A percentile compares a stretch with the other conserved stretches of the same genome.
Conservation (phyloP, 2,329 filamentous ascomycete species). For the Pseudogymnoascus sp. region DNA sequence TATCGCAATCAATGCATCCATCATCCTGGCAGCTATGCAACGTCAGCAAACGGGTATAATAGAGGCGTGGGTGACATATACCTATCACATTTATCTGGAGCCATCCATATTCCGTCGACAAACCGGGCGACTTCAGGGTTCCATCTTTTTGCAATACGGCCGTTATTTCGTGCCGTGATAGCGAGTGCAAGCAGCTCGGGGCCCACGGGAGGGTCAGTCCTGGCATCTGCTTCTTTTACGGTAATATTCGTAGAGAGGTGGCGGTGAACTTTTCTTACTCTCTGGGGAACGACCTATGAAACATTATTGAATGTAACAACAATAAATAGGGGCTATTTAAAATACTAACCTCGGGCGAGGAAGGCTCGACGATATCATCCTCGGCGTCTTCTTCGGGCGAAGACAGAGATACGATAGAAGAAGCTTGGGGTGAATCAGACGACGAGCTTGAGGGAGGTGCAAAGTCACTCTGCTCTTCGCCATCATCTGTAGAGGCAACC, state of each 20-base stretch:
- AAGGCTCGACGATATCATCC: neutral
- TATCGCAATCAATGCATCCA: neutral
- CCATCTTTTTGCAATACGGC: neutral
- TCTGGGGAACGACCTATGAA: neutral
- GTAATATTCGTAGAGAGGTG: neutral
- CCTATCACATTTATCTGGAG: slow-evolving; percentile 6
- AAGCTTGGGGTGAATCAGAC: neutral
- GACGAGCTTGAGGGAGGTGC: neutral
- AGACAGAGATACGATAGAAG: neutral
- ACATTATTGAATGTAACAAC: neutral
- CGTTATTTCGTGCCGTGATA: neutral
- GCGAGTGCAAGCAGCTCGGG: neutral
- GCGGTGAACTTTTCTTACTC: neutral
- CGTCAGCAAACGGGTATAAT: neutral
- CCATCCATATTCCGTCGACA: slow-evolving; percentile 9
- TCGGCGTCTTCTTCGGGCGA: neutral
- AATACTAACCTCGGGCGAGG: neutral
- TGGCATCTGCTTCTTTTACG: neutral
- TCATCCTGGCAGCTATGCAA: neutral
- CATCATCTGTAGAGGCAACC: neutral
- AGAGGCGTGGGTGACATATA: neutral
- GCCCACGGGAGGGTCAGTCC: neutral
- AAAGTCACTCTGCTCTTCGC: neutral
- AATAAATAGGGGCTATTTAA: no score
- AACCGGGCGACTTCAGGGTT: neutral